Evolutionary conservation across 345 rosid genomes (phyloP).

Genomic region (Dipteronia dyeriana): DNA sequence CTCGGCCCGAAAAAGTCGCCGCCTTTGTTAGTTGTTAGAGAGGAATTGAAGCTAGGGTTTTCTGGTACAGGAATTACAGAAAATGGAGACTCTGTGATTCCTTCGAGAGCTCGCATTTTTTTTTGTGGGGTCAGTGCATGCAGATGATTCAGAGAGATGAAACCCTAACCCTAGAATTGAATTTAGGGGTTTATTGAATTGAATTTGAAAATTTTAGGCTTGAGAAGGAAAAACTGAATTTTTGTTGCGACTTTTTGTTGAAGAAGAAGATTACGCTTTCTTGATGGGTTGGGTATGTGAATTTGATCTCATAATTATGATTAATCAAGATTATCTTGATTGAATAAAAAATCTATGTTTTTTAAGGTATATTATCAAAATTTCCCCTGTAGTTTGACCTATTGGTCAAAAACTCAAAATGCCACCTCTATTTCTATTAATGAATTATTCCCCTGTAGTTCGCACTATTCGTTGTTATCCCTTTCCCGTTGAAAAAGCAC

Average conservation of each 20-base stretch:
- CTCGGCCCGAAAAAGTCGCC: conserved; percentile 24
- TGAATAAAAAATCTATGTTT: no score
- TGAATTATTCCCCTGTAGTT: no score
- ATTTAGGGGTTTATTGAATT: not conserved
- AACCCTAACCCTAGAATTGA: not conserved
- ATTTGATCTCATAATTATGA: not conserved
- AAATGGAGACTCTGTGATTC: conserved; percentile 31
- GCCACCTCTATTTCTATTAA: no score
- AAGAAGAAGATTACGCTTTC: not conserved
- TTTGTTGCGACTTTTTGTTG: not conserved
- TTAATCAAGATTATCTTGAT: not conserved
- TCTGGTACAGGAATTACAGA: conserved; percentile 27
- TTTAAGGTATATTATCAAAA: no score
- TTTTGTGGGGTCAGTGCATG: not conserved
- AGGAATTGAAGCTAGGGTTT: conserved; percentile 32
- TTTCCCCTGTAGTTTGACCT: no score
- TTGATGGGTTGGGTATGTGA: not conserved
- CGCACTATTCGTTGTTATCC: no score
- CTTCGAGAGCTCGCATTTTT: conserved; percentile 33
- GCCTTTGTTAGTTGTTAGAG: conserved; percentile 23
- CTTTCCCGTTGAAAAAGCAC: no score
- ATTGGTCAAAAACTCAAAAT: no score
- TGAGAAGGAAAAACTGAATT: not conserved
- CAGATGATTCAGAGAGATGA: not conserved
- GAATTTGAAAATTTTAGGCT: not conserved